Evolutionary conservation across 1,284 basidiomycete genomes (phyloP).

Genomic region (Athelia psychrophila): DNA sequence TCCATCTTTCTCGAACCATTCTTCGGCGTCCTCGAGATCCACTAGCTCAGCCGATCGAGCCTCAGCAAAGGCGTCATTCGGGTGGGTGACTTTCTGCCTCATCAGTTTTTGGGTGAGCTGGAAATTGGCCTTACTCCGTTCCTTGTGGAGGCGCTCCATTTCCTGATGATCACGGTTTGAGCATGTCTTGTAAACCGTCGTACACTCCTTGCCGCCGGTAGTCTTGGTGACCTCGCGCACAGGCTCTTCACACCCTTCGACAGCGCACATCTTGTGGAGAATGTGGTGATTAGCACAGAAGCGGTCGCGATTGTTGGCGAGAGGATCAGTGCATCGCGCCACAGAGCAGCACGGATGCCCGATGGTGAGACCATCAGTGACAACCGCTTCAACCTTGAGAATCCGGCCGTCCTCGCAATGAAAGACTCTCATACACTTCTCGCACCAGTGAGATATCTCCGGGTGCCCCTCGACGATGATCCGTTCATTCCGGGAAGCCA

Average conservation of each 20-base stretch:
- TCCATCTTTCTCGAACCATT: neutral
- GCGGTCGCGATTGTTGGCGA: constrained; percentile 18
- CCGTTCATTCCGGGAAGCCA: neutral
- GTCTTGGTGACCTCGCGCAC: neutral
- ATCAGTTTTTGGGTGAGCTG: constrained; percentile 15
- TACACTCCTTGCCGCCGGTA: neutral
- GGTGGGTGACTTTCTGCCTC: constrained; percentile 12
- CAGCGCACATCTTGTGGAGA: constrained; percentile 13
- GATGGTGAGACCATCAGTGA: constrained; percentile 28
- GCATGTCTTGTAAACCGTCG: constrained; percentile 13
- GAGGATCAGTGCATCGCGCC: constrained; percentile 17
- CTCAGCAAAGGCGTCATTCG: constrained; percentile 2
- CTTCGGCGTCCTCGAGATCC: constrained; percentile 2
- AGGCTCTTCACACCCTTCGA: constrained; percentile 11
- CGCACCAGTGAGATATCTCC: neutral
- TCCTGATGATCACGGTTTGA: constrained; percentile 10
- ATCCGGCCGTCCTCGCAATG: constrained; percentile 5
- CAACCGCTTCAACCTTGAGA: neutral
- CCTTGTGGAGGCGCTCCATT: constrained; percentile 15
- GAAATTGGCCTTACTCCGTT: constrained; percentile 18
- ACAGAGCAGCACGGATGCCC: constrained; percentile 24
- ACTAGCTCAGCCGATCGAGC: neutral
- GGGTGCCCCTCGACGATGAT: neutral
- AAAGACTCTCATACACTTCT: neutral
- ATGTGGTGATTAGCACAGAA: constrained; percentile 22